phyloP scores from a whole-genome alignment of 345 rosid genomes.

The Eutrema yunnanense region DNA sequence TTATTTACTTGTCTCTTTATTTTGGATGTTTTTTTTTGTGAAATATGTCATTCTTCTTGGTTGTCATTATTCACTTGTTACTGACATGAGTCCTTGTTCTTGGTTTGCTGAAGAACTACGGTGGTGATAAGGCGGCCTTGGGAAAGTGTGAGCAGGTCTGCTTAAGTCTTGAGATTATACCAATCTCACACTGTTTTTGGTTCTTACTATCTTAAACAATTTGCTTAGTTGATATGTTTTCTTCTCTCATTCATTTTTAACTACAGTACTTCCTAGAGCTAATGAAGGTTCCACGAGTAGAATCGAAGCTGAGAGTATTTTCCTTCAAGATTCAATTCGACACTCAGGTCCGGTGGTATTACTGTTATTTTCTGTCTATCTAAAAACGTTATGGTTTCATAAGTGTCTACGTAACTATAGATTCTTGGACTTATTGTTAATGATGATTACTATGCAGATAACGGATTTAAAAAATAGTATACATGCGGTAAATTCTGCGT shows the following conservation, averaged over 20 bases:
- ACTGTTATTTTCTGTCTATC: conserved; percentile 13
- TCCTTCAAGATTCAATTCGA: conserved; percentile 88
- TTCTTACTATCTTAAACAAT: not conserved
- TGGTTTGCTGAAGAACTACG: conserved; percentile 48
- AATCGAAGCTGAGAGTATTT: conserved; percentile 88
- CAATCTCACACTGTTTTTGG: not conserved
- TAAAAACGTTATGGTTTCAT: not conserved
- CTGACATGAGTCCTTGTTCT: conserved; percentile 4
- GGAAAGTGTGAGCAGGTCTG: conserved; percentile 99
- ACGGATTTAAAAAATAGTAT: conserved; percentile 72
- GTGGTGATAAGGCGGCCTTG: conserved; percentile 71
- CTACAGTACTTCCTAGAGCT: conserved; percentile 78
- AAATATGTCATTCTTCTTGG: conserved; percentile 1
- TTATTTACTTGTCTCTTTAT: not conserved
- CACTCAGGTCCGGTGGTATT: conserved; percentile 74
- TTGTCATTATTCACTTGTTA: conserved; percentile 2
- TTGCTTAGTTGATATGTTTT: not conserved
- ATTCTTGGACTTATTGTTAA: not conserved
- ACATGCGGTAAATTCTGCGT: conserved; percentile 70
- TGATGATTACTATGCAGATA: conserved; percentile 40
- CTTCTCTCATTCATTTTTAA: conserved; percentile 19
- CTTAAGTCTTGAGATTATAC: conserved; percentile 5
- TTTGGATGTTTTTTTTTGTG: not conserved
- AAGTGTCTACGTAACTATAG: not conserved
- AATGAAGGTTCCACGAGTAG: conserved; percentile 98